Conservation (phyloP, 2,329 filamentous ascomycete species). For the Corniculantispora saksenae region DNA sequence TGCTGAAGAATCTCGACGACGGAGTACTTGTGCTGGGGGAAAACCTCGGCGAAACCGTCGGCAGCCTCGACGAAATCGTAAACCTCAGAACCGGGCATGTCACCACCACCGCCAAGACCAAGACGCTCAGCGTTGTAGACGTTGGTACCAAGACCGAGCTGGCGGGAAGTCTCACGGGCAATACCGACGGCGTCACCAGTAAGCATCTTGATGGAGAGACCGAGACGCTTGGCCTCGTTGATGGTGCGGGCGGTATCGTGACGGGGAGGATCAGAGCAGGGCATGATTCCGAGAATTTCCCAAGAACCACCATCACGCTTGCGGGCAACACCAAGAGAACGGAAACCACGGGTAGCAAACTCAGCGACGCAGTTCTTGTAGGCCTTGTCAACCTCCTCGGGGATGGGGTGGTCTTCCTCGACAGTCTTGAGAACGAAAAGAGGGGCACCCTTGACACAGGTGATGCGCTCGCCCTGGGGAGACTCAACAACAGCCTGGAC, state of each 20-base stretch:
- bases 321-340: conserved; percentile 88
- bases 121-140: conserved; percentile 93
- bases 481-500: conserved; percentile 82
- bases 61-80: conserved; percentile 95
- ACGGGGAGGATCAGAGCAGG: conserved; percentile 87
- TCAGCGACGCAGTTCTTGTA: conserved; percentile 94
- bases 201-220: conserved; percentile 93
- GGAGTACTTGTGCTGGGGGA: conserved; percentile 94
- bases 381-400: conserved; percentile 73
- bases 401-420: conserved; percentile 79
- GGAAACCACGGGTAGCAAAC: conserved; percentile 90
- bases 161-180: conserved; percentile 85
- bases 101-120: conserved; percentile 84
- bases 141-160: conserved; percentile 89
- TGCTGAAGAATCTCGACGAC: conserved; percentile 92
- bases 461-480: conserved; percentile 78
- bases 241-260: conserved; percentile 90
- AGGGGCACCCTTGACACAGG: conserved; percentile 89
- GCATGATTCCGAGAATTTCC: conserved; percentile 95
- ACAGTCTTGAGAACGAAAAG: conserved; percentile 86
- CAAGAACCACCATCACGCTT: conserved; percentile 79
- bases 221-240: conserved; percentile 83
- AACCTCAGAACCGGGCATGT: conserved; percentile 91
- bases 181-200: conserved; percentile 94
- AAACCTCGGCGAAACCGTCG: conserved; percentile 92